Percentiles rank a stretch among this genome's conserved stretches.
Conservation (phyloP, 78 protist genomes). For the Polysphondylium violaceum region DNA sequence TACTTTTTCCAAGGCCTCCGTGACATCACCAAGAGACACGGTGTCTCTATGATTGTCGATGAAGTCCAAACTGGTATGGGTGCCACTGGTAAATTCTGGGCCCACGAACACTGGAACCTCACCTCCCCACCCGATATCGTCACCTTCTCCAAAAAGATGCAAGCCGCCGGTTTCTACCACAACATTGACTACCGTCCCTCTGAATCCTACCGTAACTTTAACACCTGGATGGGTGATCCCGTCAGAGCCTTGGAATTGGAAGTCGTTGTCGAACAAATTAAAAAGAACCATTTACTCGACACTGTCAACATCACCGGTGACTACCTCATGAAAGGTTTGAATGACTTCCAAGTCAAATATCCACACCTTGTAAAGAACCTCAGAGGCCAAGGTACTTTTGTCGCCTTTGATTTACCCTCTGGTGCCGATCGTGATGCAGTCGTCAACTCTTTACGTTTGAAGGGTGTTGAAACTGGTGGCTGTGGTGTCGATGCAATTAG, state of each 20-base stretch:
- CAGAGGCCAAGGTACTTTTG: constrained; percentile 87
- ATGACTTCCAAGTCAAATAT: constrained; percentile 13
- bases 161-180: constrained; percentile 87
- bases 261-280: constrained; percentile 57
- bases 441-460: constrained; percentile 25
- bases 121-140: constrained; percentile 90
- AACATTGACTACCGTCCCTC: constrained; percentile 76
- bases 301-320: constrained; percentile 83
- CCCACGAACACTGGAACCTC: constrained; percentile 89
- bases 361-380: constrained; percentile 73
- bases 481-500: constrained; percentile 84
- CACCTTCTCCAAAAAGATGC: constrained; percentile 90
- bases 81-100: constrained; percentile 91
- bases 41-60: constrained; percentile 86
- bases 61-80: constrained; percentile 92
- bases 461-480: constrained; percentile 86
- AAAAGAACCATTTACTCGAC: constrained; percentile 77
- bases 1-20: constrained; percentile 84
- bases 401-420: constrained; percentile 83
- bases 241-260: constrained; percentile 78
- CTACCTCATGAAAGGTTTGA: constrained; percentile 70
- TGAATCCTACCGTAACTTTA: constrained; percentile 84
- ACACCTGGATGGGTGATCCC: constrained; percentile 93
- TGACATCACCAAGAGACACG: constrained; percentile 68
- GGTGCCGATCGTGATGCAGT: constrained; percentile 75